Evolutionary conservation across 2,329 filamentous ascomycete species (phyloP), one percentile per base, ranked within the genome.

Genomic region (Eutypella sp.): DNA sequence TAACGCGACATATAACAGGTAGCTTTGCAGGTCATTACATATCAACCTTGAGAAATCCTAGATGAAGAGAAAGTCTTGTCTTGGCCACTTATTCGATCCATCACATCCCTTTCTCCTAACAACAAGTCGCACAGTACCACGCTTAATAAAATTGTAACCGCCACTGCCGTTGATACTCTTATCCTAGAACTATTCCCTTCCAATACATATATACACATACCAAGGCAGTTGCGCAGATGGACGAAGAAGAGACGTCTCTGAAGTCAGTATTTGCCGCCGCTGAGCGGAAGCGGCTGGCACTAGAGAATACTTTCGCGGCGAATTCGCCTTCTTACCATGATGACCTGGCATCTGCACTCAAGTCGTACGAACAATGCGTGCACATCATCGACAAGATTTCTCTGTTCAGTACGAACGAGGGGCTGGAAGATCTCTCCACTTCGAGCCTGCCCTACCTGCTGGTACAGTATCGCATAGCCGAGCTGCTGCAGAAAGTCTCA

Each of bases 351-450:
- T 68, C 74, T 33, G 80, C 87, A 34, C 81, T 95, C 56, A 68
- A 78, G 52, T 78, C 82, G 44, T 92, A 95, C 68, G 75, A 86
- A 58, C 75, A 86, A 64, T 91, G 87, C 65, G 74, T 85, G 47
- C 72, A 79, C 48, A 79, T 87, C 46, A 81, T 88, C 52, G 74
- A 81, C 53, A 76, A 81, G 48, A 74, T 93, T 22, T 85, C 87
- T 0, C 74, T 99, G 44, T 97, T 97, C 76, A 96, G 89, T 56
- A 76, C 83, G 29, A 99, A 99, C 67, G 93, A 99, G 67, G 78
- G 80, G 1, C 68, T 92, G 33, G 93, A 99, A 50, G 93, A 99
- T 68, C 72, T 96, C 25, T 74, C 87, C 13, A 95, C 92, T 1
- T 76, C 78, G n/a, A 85, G 95, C 59, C 70, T 99, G 25, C 89